These are phyloP conservation scores for Pisolithus albus DNA, from an alignment of 768 basidiomycete genomes.

Conservation along the genomic window DNA sequence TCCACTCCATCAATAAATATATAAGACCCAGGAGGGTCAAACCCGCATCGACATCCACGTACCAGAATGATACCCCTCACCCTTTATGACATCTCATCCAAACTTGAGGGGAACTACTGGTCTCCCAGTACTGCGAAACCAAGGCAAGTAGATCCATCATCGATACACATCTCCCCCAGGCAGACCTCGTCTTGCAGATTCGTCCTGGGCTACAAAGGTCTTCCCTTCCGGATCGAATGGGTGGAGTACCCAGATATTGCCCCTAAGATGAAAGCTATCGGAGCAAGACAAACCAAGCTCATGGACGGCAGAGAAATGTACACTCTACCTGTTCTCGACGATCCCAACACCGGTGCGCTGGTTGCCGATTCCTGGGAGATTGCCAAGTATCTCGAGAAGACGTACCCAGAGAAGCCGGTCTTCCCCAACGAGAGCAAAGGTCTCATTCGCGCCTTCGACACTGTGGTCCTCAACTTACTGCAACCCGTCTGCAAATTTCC, in stretches of 20 bases:
- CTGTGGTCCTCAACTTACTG: neutral
- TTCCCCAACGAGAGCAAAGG: conserved; percentile 19
- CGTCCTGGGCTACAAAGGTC: conserved; percentile 25
- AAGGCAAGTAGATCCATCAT: conserved; percentile 19
- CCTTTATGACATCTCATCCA: conserved; percentile 34
- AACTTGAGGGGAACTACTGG: conserved; percentile 24
- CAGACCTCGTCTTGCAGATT: conserved; percentile 16
- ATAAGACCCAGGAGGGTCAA: no score
- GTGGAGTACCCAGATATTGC: conserved; percentile 30
- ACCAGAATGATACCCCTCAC: conserved; percentile 21
- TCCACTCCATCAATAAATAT: neutral
- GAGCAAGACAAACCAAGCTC: conserved; percentile 15
- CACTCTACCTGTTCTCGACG: conserved; percentile 30
- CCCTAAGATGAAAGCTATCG: conserved; percentile 18
- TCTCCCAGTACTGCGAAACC: conserved; percentile 34
- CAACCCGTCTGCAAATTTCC: conserved; percentile 7
- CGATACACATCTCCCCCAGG: neutral
- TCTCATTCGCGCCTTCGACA: conserved; percentile 17
- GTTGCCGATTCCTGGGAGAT: conserved; percentile 29
- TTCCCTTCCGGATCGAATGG: conserved; percentile 30
- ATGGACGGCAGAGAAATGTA: conserved; percentile 17
- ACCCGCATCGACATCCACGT: neutral
- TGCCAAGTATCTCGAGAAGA: conserved; percentile 31
- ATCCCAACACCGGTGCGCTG: conserved; percentile 24
- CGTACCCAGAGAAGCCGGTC: conserved; percentile 26